These are phyloP conservation scores for Pseudogymnoascus pannorum DNA, from an alignment of 2,329 filamentous ascomycete species.

Conservation along the genomic window DNA sequence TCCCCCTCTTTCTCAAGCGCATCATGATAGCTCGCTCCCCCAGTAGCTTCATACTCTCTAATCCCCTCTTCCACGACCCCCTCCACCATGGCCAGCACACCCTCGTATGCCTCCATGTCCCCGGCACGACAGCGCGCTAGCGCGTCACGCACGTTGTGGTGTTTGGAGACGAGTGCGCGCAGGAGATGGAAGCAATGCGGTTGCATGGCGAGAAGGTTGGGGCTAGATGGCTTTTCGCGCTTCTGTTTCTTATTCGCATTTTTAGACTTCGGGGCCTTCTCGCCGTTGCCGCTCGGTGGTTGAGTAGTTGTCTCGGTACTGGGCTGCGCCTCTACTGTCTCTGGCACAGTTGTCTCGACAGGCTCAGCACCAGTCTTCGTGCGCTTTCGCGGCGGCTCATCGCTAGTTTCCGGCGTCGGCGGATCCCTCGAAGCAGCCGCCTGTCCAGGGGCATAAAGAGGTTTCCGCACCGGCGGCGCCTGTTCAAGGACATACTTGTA, in stretches of 20 bases:
- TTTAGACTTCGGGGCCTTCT: conserved; percentile 27
- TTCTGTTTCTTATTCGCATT: conserved; percentile 35
- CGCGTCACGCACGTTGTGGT: conserved; percentile 80
- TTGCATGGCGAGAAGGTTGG: conserved; percentile 75
- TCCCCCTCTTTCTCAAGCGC: conserved; percentile 25
- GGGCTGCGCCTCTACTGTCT: not conserved
- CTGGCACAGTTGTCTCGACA: conserved; percentile 33
- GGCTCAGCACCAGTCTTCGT: conserved; percentile 29
- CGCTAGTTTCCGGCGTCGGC: conserved; percentile 34
- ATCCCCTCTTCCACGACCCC: conserved; percentile 64
- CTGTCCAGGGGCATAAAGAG: conserved; percentile 62
- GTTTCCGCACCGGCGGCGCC: conserved; percentile 58
- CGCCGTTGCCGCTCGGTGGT: conserved; percentile 6
- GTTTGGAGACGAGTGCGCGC: conserved; percentile 68
- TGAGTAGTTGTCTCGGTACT: conserved; percentile 26
- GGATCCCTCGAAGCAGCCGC: conserved; percentile 23
- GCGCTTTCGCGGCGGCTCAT: conserved; percentile 45
- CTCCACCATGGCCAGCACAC: conserved; percentile 69
- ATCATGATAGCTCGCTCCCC: conserved; percentile 42
- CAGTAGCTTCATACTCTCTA: conserved; percentile 53
- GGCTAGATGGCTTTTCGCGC: conserved; percentile 33
- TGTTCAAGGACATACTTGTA: conserved; percentile 66
- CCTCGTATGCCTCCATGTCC: conserved; percentile 70
- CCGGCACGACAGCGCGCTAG: conserved; percentile 62
- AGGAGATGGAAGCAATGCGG: conserved; percentile 90